Evolutionary conservation across 1,139 yeast species (phyloP).

Genomic region (Petasospora fabianii): DNA sequence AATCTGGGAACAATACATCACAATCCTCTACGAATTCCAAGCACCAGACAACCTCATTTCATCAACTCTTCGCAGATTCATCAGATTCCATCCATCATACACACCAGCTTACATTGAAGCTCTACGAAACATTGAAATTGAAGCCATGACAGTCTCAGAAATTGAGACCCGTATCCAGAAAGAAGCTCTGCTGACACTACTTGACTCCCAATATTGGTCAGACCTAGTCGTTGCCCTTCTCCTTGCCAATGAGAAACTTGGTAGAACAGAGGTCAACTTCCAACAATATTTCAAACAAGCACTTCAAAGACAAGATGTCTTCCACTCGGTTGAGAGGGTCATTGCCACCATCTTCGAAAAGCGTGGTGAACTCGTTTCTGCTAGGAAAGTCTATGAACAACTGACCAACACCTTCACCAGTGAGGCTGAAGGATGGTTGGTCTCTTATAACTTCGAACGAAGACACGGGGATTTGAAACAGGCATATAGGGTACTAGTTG

Average conservation of each 20-base stretch:
- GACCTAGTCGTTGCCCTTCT: slow-evolving; percentile 3
- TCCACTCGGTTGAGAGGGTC: slow-evolving; percentile 43
- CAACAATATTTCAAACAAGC: slow-evolving; percentile 1
- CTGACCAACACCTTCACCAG: slow-evolving; percentile 32
- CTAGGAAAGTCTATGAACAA: slow-evolving; percentile 29
- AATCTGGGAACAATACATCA: slow-evolving; percentile 14
- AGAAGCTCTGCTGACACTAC: too few species aligned
- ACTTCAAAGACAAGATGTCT: slow-evolving; percentile 12
- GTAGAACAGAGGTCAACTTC: not conserved
- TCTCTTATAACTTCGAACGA: slow-evolving; percentile 39
- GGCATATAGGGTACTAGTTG: slow-evolving; percentile 31
- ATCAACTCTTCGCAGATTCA: slow-evolving; percentile 2
- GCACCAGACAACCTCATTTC: not conserved
- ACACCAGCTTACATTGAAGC: slow-evolving; percentile 8
- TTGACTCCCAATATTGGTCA: slow-evolving; percentile 4
- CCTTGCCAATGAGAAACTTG: not conserved
- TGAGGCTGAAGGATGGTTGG: slow-evolving; percentile 49
- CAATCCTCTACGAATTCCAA: slow-evolving; percentile 7
- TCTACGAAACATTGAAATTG: slow-evolving; percentile 3
- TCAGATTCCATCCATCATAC: slow-evolving; percentile 5
- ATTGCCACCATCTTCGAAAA: slow-evolving; percentile 33
- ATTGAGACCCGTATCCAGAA: too few species aligned
- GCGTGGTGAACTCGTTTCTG: slow-evolving; percentile 30
- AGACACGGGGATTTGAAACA: slow-evolving; percentile 26
- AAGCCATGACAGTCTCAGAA: not conserved